Evolutionary conservation across 139 green algal species (phyloP), one percentile per base, ranked within the genome.

Genomic region (Monoraphidium neglectum): DNA sequence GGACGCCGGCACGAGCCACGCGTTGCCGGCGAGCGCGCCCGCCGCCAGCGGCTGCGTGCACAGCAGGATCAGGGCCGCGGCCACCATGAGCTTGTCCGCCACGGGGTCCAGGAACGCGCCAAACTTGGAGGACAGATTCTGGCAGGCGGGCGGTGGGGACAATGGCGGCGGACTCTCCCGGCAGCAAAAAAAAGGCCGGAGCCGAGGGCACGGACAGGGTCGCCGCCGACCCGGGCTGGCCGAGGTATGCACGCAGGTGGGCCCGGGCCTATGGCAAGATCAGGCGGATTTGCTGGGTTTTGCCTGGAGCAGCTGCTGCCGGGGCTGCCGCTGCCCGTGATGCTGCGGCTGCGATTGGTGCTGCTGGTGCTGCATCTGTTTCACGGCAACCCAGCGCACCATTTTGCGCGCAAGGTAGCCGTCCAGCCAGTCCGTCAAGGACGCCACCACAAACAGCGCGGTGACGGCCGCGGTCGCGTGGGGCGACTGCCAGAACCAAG

Each of bases 71-170:
- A 98, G 85, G 24, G 89, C 83, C 38, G 94, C 87, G 46, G 88
- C 85, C 13, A 99, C 95, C 94, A 97, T 98, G 46, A 98, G 87
- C 87, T 99, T 99, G 86, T 99, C 96, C 6, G 95, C 96, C 38
- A 99, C 96, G 1, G 96, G 96, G 83, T 99, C 96, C 16, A 99
- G 87, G 73, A 99, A 99, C 1, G 95, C 95, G 10, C 96, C 96
- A 86, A 99, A 99, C 4, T 86, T 76, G 0, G 90, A 89, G 4
- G 79, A 86, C 1, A 83, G 53, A 30, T 92, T 90, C 86, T 95
- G 86, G 13, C 76, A 36, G 21, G 5, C 10, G 16, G 32, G 38
- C 68, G 53, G n/a, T n/a, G n/a, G n/a, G n/a, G n/a, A 13, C 13
- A n/a, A n/a, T n/a, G n/a, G n/a, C n/a, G n/a, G n/a, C n/a, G n/a